phyloP scores from a whole-genome alignment of 2,329 filamentous ascomycete species.

The Penicillium expansum region DNA sequence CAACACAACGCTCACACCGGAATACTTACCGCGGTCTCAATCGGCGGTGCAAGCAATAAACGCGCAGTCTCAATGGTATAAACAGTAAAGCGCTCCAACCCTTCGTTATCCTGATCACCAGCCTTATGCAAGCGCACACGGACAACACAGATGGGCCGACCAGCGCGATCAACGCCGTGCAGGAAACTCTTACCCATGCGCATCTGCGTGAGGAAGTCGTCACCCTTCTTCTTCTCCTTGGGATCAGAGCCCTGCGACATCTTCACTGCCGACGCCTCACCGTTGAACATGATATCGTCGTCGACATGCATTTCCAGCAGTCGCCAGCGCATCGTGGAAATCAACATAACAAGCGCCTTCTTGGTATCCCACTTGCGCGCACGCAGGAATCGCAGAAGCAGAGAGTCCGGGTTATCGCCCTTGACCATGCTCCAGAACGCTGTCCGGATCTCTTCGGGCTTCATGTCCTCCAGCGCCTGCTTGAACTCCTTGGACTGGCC shows the following conservation, averaged over 20 bases:
- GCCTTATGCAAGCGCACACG: slow-evolving; percentile 76
- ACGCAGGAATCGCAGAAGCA: slow-evolving; percentile 76
- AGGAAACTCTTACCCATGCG: slow-evolving; percentile 90
- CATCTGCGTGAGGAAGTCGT: slow-evolving; percentile 79
- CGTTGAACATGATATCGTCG: slow-evolving; percentile 75
- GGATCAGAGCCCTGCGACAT: slow-evolving; percentile 60
- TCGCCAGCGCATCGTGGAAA: slow-evolving; percentile 93
- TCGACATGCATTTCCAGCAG: slow-evolving; percentile 81
- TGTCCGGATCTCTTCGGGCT: slow-evolving; percentile 72
- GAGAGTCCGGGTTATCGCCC: slow-evolving; percentile 86
- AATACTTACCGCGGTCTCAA: slow-evolving; percentile 82
- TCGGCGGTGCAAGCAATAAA: slow-evolving; percentile 71
- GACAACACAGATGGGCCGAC: slow-evolving; percentile 83
- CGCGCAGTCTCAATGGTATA: slow-evolving; percentile 93
- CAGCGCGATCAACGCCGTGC: slow-evolving; percentile 80
- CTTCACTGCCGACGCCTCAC: slow-evolving; percentile 66
- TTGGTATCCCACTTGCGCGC: slow-evolving; percentile 96
- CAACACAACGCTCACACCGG: background rate
- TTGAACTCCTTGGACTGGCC: slow-evolving; percentile 84
- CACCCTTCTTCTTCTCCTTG: slow-evolving; percentile 63
- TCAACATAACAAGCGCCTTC: slow-evolving; percentile 87
- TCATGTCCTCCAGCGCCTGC: slow-evolving; percentile 71
- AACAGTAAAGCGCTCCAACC: slow-evolving; percentile 84
- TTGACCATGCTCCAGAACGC: slow-evolving; percentile 95
- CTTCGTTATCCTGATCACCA: slow-evolving; percentile 77